Evolutionary conservation across 371 early-diverging fungal species (phyloP), one percentile per base, ranked within the genome.

Genomic region (Mycotypha africana): DNA sequence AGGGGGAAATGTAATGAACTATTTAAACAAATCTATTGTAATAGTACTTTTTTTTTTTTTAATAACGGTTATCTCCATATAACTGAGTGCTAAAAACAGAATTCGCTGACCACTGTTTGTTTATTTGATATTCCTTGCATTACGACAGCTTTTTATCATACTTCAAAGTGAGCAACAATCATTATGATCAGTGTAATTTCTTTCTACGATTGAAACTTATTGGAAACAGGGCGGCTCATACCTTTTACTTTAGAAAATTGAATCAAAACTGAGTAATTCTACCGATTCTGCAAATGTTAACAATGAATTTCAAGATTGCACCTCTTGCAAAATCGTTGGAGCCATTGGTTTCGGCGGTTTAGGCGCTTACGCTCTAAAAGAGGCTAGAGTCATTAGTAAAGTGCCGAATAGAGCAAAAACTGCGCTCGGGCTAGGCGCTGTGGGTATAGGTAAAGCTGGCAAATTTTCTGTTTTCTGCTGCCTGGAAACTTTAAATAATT

Each of bases 311-410:
- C 24, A 67, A 39, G 74, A 73, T 38, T 73, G 74, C 31, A 38
- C 67, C 12, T 51, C 74, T 1, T 73, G 74, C 41, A 69, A 62
- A 47, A 17, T 73, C 7, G 67, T 64, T 6, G 74, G 74, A 11
- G 62, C 61, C 15, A 38, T 51, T 25, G 67, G 58, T 9, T 69
- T 73, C 51, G 42, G 59, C 30, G 67, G 60, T 23, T 44, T 73
- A 25, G 74, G 74, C 14, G 59, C 33, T 1, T 73, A 73, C 51
- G 70, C 70, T 14, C 45, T 73, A 21, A 51, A 41, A 23, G 67
- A 73, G 34, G 65, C 74, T 8, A 30, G 28, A 3, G 49, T 51
- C 21, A 16, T 73, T n/a, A 51, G 62, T 28, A 64, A 58, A 31
- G 9, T 65, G 0, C 65, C 74, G 10, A 62, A 62, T 2, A 64